Percentiles rank a stretch among this genome's conserved stretches.
These are phyloP conservation scores for Corymbia calophylla DNA, from an alignment of 441 rosid genomes.

Conservation along the genomic window DNA sequence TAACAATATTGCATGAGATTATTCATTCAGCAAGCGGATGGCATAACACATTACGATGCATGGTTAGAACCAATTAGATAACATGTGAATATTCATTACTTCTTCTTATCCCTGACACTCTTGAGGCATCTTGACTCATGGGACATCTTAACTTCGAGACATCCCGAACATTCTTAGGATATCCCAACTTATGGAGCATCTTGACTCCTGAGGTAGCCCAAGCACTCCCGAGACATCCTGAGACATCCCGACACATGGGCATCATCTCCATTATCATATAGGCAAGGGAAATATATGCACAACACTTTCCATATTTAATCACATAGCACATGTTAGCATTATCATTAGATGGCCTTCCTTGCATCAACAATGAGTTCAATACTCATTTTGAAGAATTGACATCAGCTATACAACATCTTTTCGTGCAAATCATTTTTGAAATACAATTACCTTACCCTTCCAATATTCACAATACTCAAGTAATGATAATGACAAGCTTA, in stretches of 20 bases:
- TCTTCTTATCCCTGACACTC: not conserved
- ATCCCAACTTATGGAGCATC: too few relatives aligned
- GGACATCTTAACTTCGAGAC: too few relatives aligned
- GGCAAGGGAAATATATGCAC: too few relatives aligned
- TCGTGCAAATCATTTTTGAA: not conserved
- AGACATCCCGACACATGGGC: not conserved
- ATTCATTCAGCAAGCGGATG: not conserved
- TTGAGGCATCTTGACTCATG: not conserved
- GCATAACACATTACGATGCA: not conserved
- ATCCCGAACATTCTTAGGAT: too few relatives aligned
- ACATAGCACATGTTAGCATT: not conserved
- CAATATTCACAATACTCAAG: not conserved
- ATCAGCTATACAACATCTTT: too few relatives aligned
- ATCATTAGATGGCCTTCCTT: not conserved
- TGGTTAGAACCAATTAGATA: not conserved
- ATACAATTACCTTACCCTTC: not conserved
- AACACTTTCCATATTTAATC: too few relatives aligned
- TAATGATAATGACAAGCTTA: not conserved
- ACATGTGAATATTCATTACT: not conserved
- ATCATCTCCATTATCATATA: not conserved
- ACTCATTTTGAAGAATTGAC: not conserved
- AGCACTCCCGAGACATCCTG: too few relatives aligned
- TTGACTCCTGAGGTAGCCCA: too few relatives aligned
- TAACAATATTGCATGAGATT: not conserved
- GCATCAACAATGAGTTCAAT: not conserved